Evolutionary conservation across 1,284 basidiomycete species (phyloP), one percentile per base, ranked within the genome.

Genomic region (Golubevia pallescens): DNA sequence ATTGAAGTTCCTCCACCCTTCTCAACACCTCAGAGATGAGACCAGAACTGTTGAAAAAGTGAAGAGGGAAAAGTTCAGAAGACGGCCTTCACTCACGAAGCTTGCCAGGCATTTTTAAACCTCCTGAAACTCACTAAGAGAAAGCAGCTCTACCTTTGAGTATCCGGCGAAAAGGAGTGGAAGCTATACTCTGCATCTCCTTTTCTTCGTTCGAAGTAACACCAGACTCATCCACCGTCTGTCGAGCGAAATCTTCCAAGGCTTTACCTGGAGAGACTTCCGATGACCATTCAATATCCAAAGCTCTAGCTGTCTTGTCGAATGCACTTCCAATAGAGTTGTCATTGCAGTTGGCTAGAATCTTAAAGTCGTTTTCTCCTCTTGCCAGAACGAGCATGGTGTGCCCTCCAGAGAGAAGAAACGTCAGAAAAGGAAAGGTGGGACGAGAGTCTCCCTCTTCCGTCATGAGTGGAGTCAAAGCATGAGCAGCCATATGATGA

Each of bases 381-480:
- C 60, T 65, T 0, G 67, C 79, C 0, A 85, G 64, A 0, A 85
- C 82, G 5, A 84, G 67, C 73, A 78, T 70, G 0, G 81, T 82
- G 59, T 85, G 82, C 2, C 82, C 82, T 0, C 82, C 82, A 1
- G 79, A 82, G 0, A 82, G 69, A n/a, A 85, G 71, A 28, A 84
- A 65, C 0, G 76, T 75, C 32, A 85, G 56, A 62, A 80, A 85
- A 1, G 82, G 82, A 52, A 84, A 81, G 10, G 21, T 13, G 20
- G 65, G 24, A 13, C 58, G 7, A 0, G 72, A 71, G 20, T 77
- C 70, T 5, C 62, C 4, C 20, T 56, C 21, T 34, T 82, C 78
- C 1, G 71, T 74, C 8, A 78, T 60, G 4, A 77, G 57, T 0
- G 74, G 74, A 16, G 74, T 78, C 20, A 78, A 68, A 0, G 42